These are phyloP conservation scores for Verticillium zaregamsianum DNA, from an alignment of 2,329 filamentous ascomycete genomes.

Conservation along the genomic window DNA sequence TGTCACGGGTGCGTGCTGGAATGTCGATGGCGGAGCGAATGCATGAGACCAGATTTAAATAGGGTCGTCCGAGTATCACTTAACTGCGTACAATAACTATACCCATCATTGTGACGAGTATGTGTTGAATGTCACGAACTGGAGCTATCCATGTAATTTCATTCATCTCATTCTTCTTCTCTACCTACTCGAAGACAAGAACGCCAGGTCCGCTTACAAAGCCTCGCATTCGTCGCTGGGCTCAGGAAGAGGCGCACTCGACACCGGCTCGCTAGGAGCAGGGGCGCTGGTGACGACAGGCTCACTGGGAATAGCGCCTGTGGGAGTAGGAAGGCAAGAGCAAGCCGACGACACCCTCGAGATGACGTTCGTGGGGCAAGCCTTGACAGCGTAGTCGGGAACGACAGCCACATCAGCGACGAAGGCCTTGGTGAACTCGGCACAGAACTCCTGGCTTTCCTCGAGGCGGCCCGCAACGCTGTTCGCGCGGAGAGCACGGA, in stretches of 20 bases:
- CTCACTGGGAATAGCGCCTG: background rate
- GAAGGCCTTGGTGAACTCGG: constrained; percentile 13
- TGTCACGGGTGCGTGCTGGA: too few species aligned
- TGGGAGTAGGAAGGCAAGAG: constrained; percentile 17
- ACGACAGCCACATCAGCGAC: constrained; percentile 14
- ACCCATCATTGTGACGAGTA: too few species aligned
- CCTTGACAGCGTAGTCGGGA: constrained; percentile 13
- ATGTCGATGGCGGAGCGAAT: too few species aligned
- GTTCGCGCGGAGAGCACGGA: constrained; percentile 13
- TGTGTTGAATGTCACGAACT: too few species aligned
- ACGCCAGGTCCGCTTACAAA: background rate
- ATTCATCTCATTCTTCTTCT: background rate
- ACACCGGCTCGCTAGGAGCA: background rate
- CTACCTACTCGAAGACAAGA: too few species aligned
- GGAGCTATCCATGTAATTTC: background rate
- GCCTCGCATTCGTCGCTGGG: too few species aligned
- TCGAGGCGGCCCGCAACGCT: constrained; percentile 13
- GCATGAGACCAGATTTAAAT: too few species aligned
- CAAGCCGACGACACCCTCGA: constrained; percentile 17
- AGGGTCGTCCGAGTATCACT: too few species aligned
- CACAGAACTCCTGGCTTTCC: constrained; percentile 17
- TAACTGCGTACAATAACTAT: too few species aligned
- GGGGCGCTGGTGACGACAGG: background rate
- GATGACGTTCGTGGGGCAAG: constrained; percentile 15
- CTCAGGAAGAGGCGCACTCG: background rate